Evolutionary conservation across 345 rosid genomes (phyloP), one percentile per base, ranked within the genome.

Genomic region (Citrus hindsii): DNA sequence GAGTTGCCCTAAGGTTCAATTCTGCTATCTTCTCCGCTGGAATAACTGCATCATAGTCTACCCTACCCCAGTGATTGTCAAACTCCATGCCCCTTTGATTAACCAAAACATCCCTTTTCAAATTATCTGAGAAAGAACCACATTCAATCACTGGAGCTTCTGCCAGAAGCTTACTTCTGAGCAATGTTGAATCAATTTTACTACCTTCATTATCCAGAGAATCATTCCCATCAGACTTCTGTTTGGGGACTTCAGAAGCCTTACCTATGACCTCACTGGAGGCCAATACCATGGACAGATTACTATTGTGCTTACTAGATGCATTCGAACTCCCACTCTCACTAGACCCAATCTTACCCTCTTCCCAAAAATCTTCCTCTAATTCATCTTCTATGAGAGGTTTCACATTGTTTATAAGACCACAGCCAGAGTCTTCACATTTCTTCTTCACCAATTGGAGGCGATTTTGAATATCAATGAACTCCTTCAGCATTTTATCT

Each of bases 301-400:
- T 73, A 64, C 60, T 81, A 51, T 46, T 51, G 9, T 5, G 79
- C 67, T 78, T 80, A 73, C 32, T 69, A 40, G 67, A 69, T 53
- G 70, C 32, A 38, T 62, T 73, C 4, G 86, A 83, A 71, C 69
- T 76, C 82, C 76, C 83, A 67, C 30, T 77, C 63, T 81, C 79
- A 18, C 71, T 40, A 25, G 83, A 75, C 71, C 85, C 83, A 77
- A 86, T 71, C 80, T 85, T 85, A 75, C 84, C 90, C 79, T 91
- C 97, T 85, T 92, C 98, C 99, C 99, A 94, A 75, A 94, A 82
- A 85, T 91, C 97, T 74, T 90, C 98, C 55, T 91, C 97, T 62
- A 85, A 90, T 74, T 74, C 77, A n/a, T 71, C 87, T 75, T 86
- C 93, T 79, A 85, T 77, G 33, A 66, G 82, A 7, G 30, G 80